Evolutionary conservation across 441 rosid species (phyloP).

Genomic region (Mallotus repandus): DNA sequence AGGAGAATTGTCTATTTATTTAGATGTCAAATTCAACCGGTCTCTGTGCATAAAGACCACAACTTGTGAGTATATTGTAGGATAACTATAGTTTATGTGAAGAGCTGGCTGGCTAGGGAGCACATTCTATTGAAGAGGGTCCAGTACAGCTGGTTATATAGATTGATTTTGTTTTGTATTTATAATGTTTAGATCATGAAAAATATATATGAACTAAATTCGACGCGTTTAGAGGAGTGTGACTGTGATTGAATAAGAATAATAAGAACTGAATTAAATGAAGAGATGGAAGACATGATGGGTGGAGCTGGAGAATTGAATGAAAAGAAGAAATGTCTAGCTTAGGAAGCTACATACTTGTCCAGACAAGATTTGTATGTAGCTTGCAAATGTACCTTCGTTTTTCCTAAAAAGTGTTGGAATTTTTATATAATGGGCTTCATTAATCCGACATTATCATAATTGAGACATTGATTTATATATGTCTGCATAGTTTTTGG

Average conservation of each 20-base stretch:
- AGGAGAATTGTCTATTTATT: conserved; percentile 10
- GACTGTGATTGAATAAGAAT: neutral
- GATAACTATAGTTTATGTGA: too few relatives aligned
- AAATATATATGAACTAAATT: neutral
- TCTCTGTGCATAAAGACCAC: too few relatives aligned
- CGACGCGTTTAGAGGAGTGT: neutral
- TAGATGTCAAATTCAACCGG: neutral
- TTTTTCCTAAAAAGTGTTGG: neutral
- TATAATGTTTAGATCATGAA: neutral
- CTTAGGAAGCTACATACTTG: neutral
- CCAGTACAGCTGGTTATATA: neutral
- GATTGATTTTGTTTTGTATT: neutral
- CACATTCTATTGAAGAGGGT: neutral
- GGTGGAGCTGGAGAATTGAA: neutral
- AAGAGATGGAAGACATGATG: neutral
- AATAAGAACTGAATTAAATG: neutral
- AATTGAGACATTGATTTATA: too few relatives aligned
- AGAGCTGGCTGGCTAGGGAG: too few relatives aligned
- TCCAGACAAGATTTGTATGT: neutral
- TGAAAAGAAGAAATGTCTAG: neutral
- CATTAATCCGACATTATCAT: too few relatives aligned
- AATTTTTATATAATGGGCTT: too few relatives aligned
- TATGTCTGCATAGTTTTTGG: too few relatives aligned
- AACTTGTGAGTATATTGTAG: too few relatives aligned
- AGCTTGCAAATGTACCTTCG: neutral